Evolutionary conservation across 2,329 filamentous ascomycete species (phyloP), one percentile per base, ranked within the genome.

Genomic region (Cladophialophora chaetospira): DNA sequence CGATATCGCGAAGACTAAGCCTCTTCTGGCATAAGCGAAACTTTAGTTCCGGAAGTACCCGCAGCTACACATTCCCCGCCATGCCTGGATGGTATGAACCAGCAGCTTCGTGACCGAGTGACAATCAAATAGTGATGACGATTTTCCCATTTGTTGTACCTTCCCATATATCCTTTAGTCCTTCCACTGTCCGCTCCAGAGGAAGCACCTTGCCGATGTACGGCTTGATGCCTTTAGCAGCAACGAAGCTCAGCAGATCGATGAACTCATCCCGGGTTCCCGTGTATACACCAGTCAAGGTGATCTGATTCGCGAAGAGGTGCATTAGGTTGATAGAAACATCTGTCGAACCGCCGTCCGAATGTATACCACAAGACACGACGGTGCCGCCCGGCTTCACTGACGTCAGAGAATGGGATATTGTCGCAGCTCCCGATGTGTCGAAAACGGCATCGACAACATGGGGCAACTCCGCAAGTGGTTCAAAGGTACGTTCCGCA

Each of bases 401-500:
- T 5, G 50, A 57, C 5, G 38, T 33, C 11, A 61, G 13, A 5
- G 58, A 61, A 21, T 61, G 54, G 17, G 50, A 47, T n/a, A 61
- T 57, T 10, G 58, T 58, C 25, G 54, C 47, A 10, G 58, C 48
- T 17, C 58, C 58, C 9, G 58, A 55, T 4, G 50, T 44, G 35
- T 61, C 58, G 42, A 61, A 61, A 9, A 51, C 58, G n/a, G 58
- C 58, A 45, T 61, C 58, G 13, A 61, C 58, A 17, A 57, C 49
- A 38, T 48, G 25, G 25, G 58, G 58, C 17, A 57, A 36, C 13
- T 43, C 45, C n/a, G 28, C 31, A 4, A 55, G 50, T 36, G 58
- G 54, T 35, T 55, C 54, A 31, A 61, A 61, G 10, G 58, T 58
- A 4, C 50, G 35, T 33, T 61, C 54, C 13, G 58, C 58, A 5